Evolutionary conservation across 768 basidiomycete genomes (phyloP).

Genomic region (Termitomyces sp.): DNA sequence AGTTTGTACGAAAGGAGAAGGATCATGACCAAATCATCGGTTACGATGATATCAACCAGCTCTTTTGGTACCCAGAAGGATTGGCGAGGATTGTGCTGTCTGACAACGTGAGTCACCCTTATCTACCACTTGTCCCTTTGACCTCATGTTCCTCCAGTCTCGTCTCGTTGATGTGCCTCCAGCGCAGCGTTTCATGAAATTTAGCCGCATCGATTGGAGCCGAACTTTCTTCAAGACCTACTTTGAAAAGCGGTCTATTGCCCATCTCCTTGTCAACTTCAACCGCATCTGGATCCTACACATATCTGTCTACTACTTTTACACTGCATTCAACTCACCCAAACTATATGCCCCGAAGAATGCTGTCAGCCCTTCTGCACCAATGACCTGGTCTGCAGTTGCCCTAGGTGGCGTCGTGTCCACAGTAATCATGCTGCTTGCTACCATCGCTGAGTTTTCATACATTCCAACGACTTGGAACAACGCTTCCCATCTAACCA

Average conservation of each 20-base stretch:
- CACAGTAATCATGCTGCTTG: slow-evolving; percentile 88
- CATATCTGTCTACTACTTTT: slow-evolving; percentile 91
- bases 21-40: slow-evolving; percentile 96
- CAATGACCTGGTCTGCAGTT: slow-evolving; percentile 93
- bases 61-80: slow-evolving; percentile 99
- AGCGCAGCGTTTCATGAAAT: slow-evolving; percentile 88
- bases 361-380: slow-evolving; percentile 62
- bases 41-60: slow-evolving; percentile 99
- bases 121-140: neutral
- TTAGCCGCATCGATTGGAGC: slow-evolving; percentile 90
- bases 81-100: slow-evolving; percentile 85
- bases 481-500: slow-evolving; percentile 94
- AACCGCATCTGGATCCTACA: slow-evolving; percentile 99
- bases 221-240: slow-evolving; percentile 99
- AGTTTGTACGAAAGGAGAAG: slow-evolving; percentile 89
- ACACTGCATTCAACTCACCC: slow-evolving; percentile 96
- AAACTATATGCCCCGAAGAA: slow-evolving; percentile 77
- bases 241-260: slow-evolving; percentile 89
- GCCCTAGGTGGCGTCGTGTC: slow-evolving; percentile 96
- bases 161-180: slow-evolving; percentile 90
- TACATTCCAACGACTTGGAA: slow-evolving; percentile 99
- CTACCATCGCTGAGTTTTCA: slow-evolving; percentile 90
- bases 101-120: slow-evolving; percentile 61
- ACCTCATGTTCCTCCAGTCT: slow-evolving; percentile 40
- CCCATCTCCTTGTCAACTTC: slow-evolving; percentile 96